Base-by-base conservation (phyloP, 805 yeast genomes). In the Wickerhamomyces subpelliculosus region DNA sequence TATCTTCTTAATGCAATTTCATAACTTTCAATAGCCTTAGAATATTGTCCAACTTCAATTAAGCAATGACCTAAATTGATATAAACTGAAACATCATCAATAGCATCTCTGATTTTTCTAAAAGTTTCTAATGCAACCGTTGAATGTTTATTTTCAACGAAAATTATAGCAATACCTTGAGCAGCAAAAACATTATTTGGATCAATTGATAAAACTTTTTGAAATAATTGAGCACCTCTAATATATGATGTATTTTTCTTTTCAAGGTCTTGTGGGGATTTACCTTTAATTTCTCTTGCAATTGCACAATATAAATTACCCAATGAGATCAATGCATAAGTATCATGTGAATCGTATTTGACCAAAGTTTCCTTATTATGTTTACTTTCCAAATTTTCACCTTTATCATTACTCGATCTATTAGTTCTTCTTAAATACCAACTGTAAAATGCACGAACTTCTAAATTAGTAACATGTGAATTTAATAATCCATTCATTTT, bases 131-230 rank as follows among this genome's bases (percentile, higher is more conserved):
- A 68, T 0, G 97, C 96, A 43, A 80, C 70, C 20, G 76, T 78
- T 25, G 76, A 64, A 48, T 84, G 80, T 47, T 80, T 80, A 52
- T 80, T 81, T 52, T 90, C 97, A 10, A 95, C 94, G 58, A 87
- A 84, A 5, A 88, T 78, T 39, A 93, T 87, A 1, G 97, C 97
- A 44, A 93, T 71, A 39, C 99, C 99, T 61, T 93, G 98, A 1
- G 98, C 97, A 5, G 98, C 99, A 64, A 81, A 93, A 1, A 89
- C 90, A 56, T 90, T 86, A 48, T 73, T 69, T 3, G 89, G 77
- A 62, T 93, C 97, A 22, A 88, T 62, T 36, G 84, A 80, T 38
- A 93, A 65, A 2, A 87, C 96, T 62, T 93, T 93, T 52, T 87
- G 84, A 58, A 78, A 90, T 42, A 93, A 68, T 61, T 90, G 97